These are phyloP conservation scores for Gamsiella multidivaricata DNA, from an alignment of 192 early-diverging fungal genomes.

Conservation along the genomic window DNA sequence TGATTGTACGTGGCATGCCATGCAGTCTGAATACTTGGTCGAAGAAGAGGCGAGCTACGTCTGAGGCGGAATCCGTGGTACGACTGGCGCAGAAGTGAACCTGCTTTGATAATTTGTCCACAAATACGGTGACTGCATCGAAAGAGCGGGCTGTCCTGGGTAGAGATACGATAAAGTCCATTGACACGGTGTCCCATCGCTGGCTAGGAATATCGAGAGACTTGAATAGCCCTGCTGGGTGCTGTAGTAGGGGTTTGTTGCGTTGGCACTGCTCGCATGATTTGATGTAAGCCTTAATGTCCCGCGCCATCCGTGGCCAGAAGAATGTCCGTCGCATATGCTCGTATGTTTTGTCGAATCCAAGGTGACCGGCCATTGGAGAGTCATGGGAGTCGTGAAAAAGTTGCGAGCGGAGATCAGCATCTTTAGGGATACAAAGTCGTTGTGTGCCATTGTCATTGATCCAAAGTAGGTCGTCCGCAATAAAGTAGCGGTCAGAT, in stretches of 20 bases:
- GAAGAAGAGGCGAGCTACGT: constrained; percentile 19
- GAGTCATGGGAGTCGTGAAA: constrained; percentile 5
- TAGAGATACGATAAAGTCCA: constrained; percentile 55
- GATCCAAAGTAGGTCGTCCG: neutral
- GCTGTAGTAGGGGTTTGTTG: constrained; percentile 26
- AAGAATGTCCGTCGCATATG: neutral
- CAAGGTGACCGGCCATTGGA: constrained; percentile 22
- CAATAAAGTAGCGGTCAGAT: neutral
- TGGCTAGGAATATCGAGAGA: constrained; percentile 29
- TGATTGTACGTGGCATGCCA: constrained; percentile 56
- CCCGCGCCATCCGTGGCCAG: constrained; percentile 1
- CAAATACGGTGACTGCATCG: constrained; percentile 59
- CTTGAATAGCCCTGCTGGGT: constrained; percentile 41
- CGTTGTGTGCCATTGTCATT: neutral
- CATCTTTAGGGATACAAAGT: neutral
- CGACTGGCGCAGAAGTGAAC: constrained; percentile 38
- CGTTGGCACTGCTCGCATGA: constrained; percentile 36
- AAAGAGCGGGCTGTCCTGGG: constrained; percentile 19
- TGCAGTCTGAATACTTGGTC: constrained; percentile 34
- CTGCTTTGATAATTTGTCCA: constrained; percentile 57
- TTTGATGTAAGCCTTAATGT: constrained; percentile 12
- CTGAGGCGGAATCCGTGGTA: constrained; percentile 7
- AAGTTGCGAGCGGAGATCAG: neutral
- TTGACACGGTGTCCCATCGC: constrained; percentile 44
- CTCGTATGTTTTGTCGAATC: constrained; percentile 16